Evolutionary conservation across 1,284 basidiomycete genomes (phyloP).

Genomic region (Trichosporon coremiiforme): DNA sequence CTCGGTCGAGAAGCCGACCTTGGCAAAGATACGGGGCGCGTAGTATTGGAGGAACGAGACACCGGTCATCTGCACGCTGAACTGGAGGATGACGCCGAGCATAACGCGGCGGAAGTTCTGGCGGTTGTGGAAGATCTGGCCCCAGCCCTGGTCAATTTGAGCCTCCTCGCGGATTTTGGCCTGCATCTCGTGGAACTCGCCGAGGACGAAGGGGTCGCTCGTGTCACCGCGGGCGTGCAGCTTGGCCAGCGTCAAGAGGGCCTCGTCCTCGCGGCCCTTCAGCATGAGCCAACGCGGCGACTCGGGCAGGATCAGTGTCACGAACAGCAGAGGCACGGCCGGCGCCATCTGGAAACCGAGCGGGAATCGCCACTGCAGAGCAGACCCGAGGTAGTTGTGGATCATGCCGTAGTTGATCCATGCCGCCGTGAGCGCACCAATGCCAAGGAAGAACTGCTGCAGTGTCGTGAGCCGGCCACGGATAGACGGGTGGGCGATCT

Average conservation of each 20-base stretch:
- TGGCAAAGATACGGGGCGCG: constrained; percentile 25
- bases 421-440: constrained; percentile 53
- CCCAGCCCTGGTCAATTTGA: constrained; percentile 45
- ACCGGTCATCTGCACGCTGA: constrained; percentile 61
- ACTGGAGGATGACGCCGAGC: constrained; percentile 57
- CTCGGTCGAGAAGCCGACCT: constrained; percentile 22
- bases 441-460: constrained; percentile 63
- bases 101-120: constrained; percentile 53
- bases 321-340: constrained; percentile 63
- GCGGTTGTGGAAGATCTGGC: constrained; percentile 41
- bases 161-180: constrained; percentile 52
- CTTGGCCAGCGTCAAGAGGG: constrained; percentile 39
- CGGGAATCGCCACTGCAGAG: constrained; percentile 26
- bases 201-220: constrained; percentile 41
- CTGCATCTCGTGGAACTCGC: constrained; percentile 52
- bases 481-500: constrained; percentile 67
- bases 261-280: constrained; percentile 48
- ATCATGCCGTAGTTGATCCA: constrained; percentile 28
- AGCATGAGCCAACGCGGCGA: constrained; percentile 60
- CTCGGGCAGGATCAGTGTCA: constrained; percentile 62
- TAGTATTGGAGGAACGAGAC: constrained; percentile 62
- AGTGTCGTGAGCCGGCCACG: constrained; percentile 66
- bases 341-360: constrained; percentile 42
- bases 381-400: constrained; percentile 10
- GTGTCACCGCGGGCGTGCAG: constrained; percentile 37